Conservation (phyloP, 164 flowering plant species). For the Hamamelis virginiana region DNA sequence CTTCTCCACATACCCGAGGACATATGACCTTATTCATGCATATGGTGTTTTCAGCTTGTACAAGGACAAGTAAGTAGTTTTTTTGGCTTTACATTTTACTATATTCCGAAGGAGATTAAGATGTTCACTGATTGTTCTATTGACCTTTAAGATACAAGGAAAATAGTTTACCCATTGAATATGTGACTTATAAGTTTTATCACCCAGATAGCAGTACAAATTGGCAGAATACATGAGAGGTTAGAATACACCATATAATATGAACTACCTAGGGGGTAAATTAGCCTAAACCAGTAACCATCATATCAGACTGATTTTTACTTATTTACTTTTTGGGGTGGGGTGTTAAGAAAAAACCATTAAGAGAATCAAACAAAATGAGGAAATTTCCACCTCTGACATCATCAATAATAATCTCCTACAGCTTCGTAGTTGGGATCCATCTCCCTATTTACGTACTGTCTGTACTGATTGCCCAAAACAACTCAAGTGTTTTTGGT, state of each 20-base stretch:
- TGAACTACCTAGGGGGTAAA: background rate
- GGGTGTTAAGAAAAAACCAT: too few relatives aligned
- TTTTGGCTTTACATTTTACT: background rate
- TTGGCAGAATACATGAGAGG: background rate
- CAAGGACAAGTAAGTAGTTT: conserved; percentile 36
- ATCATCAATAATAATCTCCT: too few relatives aligned
- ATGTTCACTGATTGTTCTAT: too few relatives aligned
- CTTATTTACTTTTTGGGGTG: too few relatives aligned
- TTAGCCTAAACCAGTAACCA: too few relatives aligned
- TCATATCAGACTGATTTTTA: too few relatives aligned
- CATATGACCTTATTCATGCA: conserved; percentile 57
- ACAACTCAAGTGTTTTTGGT: background rate
- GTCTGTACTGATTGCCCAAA: background rate
- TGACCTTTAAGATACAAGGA: too few relatives aligned
- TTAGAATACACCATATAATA: background rate
- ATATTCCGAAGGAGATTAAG: too few relatives aligned
- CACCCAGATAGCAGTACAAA: background rate
- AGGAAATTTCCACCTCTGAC: too few relatives aligned
- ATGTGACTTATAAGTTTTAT: background rate
- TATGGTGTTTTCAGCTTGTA: conserved; percentile 47
- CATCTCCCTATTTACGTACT: background rate
- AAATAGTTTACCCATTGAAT: background rate
- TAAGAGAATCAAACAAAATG: too few relatives aligned
- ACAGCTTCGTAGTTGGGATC: background rate
- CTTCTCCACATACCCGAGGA: conserved; percentile 54